Percentiles rank a stretch among this genome's conserved stretches.
Evolutionary conservation across 2,329 filamentous ascomycete species (phyloP).

Genomic region (Trichoderma brevicompactum): DNA sequence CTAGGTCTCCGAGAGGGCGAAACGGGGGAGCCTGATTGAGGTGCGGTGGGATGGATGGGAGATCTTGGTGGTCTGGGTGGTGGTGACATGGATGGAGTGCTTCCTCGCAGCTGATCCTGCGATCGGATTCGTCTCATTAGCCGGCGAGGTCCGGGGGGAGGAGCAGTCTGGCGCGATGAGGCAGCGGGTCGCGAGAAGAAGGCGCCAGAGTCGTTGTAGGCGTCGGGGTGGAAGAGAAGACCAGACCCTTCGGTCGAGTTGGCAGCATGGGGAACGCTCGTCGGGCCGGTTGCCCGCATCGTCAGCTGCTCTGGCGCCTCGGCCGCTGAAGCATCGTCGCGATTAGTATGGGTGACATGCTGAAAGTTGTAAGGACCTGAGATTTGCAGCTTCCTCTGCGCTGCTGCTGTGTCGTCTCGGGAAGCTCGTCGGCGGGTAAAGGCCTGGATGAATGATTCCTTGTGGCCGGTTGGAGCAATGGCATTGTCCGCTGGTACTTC

Average conservation of each 20-base stretch:
- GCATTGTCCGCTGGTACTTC: slow-evolving; percentile 47
- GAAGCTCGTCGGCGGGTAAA: slow-evolving; percentile 55
- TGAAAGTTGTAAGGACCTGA: slow-evolving; percentile 70
- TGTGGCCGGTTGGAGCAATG: slow-evolving; percentile 38
- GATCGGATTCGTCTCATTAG: slow-evolving; percentile 52
- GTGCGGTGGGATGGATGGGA: slow-evolving; percentile 42
- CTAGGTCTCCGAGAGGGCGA: slow-evolving; percentile 61
- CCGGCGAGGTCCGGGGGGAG: slow-evolving; percentile 39
- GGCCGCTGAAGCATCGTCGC: slow-evolving; percentile 49
- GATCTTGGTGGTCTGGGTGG: slow-evolving; percentile 47
- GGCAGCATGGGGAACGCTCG: slow-evolving; percentile 29
- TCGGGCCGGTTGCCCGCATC: slow-evolving; percentile 32
- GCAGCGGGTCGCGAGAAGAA: slow-evolving; percentile 31
- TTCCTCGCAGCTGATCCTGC: slow-evolving; percentile 54
- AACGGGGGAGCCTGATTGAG: slow-evolving; percentile 46
- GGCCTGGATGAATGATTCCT: slow-evolving; percentile 54
- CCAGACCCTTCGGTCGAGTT: slow-evolving; percentile 44
- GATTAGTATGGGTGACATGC: slow-evolving; percentile 63
- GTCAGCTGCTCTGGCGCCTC: slow-evolving; percentile 21
- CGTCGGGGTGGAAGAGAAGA: slow-evolving; percentile 50
- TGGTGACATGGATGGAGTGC: slow-evolving; percentile 54
- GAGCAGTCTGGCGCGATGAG: slow-evolving; percentile 29
- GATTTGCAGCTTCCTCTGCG: slow-evolving; percentile 55
- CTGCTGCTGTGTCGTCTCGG: slow-evolving; percentile 40
- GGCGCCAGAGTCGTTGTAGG: slow-evolving; percentile 36